phyloP scores from a whole-genome alignment of 2,329 filamentous ascomycete genomes.

The Penicillium sp. region DNA sequence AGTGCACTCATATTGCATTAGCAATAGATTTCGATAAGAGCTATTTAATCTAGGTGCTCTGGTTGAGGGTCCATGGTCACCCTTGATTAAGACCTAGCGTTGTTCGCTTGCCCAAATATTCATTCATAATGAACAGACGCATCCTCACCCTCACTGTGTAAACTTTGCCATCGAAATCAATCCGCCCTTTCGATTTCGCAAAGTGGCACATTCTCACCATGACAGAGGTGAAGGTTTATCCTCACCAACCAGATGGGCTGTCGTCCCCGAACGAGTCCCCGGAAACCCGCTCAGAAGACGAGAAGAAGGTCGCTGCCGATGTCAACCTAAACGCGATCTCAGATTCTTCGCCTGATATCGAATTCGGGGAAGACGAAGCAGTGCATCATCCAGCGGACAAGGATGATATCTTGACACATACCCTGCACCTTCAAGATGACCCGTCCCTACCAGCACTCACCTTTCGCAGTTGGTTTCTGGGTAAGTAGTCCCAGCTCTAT shows the following conservation, averaged over 20 bases:
- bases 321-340: too few species aligned
- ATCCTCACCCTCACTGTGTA: too few species aligned
- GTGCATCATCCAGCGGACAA: constrained; percentile 3
- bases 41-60: too few species aligned
- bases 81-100: too few species aligned
- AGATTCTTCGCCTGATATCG: background rate
- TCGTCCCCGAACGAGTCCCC: background rate
- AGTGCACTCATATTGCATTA: too few species aligned
- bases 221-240: background rate
- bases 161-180: too few species aligned
- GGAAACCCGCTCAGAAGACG: background rate
- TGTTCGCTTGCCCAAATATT: too few species aligned
- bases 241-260: background rate
- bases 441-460: constrained; percentile 37
- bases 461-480: constrained; percentile 41
- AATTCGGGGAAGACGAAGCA: background rate
- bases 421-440: constrained; percentile 35
- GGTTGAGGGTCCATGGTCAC: too few species aligned
- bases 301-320: constrained; percentile 1
- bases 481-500: too few species aligned
- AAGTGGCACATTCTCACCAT: background rate
- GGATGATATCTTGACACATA: constrained; percentile 3
- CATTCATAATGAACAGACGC: too few species aligned
- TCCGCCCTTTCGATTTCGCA: too few species aligned
- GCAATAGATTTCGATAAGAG: too few species aligned